Evolutionary conservation across 2,329 filamentous ascomycete genomes (phyloP).

Genomic region (Ploettnerulaceae sp.): DNA sequence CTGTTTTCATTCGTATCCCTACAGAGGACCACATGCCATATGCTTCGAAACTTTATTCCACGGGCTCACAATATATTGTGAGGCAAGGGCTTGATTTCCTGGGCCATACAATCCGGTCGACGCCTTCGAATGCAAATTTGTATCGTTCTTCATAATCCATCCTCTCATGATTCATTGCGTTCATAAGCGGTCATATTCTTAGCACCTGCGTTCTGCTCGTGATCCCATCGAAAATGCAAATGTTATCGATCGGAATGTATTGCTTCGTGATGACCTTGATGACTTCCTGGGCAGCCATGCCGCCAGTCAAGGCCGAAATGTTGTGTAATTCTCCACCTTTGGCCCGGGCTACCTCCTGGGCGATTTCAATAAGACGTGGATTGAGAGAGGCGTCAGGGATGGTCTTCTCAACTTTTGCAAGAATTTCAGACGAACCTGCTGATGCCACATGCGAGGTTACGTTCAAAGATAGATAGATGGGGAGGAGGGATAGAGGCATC

Average conservation of each 20-base stretch:
- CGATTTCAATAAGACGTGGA: slow-evolving; percentile 48
- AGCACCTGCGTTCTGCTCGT: slow-evolving; percentile 32
- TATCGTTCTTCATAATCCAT: slow-evolving; percentile 9
- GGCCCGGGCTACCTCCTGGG: slow-evolving; percentile 68
- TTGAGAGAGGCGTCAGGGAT: slow-evolving; percentile 46
- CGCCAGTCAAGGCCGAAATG: slow-evolving; percentile 79
- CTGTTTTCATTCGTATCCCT: slow-evolving; percentile 10
- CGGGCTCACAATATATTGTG: slow-evolving; percentile 11
- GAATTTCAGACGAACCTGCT: slow-evolving; percentile 49
- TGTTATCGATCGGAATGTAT: slow-evolving; percentile 67
- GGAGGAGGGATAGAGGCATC: slow-evolving; percentile 51
- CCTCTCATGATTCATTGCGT: slow-evolving; percentile 12
- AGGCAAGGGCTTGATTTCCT: slow-evolving; percentile 9
- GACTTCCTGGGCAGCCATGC: slow-evolving; percentile 92
- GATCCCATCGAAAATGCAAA: slow-evolving; percentile 66
- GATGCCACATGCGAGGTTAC: slow-evolving; percentile 45
- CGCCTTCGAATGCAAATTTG: slow-evolving; percentile 20
- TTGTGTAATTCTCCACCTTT: slow-evolving; percentile 88
- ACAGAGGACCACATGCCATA: slow-evolving; percentile 15
- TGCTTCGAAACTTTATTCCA: background rate
- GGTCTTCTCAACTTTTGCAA: slow-evolving; percentile 41
- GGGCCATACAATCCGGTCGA: slow-evolving; percentile 14
- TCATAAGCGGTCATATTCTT: slow-evolving; percentile 24
- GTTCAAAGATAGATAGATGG: slow-evolving; percentile 63
- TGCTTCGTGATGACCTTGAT: slow-evolving; percentile 82